Conservation (phyloP, 257 asterid species). For the Thymus quinquecostatus region DNA sequence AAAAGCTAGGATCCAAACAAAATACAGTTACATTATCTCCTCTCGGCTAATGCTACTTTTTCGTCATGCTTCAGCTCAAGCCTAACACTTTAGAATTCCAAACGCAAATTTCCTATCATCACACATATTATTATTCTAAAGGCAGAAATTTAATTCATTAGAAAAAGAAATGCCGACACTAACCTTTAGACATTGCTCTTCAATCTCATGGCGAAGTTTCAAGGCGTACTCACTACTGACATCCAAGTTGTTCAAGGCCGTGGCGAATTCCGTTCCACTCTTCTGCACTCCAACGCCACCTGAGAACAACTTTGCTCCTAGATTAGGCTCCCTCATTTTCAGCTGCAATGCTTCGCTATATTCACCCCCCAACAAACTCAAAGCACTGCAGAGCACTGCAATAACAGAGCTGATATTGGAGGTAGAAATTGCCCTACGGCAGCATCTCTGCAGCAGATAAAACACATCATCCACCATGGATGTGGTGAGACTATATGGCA, state of each 20-base stretch:
- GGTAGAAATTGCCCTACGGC: constrained; percentile 87
- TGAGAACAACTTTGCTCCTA: constrained; percentile 80
- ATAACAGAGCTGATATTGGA: constrained; percentile 84
- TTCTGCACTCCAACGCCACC: constrained; percentile 92
- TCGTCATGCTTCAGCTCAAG: constrained; percentile 7
- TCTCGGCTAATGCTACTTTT: background rate
- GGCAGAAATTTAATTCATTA: constrained; percentile 4
- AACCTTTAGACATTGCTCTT: constrained; percentile 91
- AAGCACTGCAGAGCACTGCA: constrained; percentile 80
- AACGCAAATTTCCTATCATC: background rate
- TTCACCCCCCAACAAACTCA: constrained; percentile 86
- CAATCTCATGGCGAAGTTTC: constrained; percentile 88
- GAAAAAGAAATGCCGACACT: background rate
- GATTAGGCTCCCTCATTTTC: constrained; percentile 85
- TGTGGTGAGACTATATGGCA: constrained; percentile 85
- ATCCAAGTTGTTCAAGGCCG: constrained; percentile 90
- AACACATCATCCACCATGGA: constrained; percentile 98
- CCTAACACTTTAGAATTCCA: background rate
- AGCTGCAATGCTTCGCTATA: constrained; percentile 93
- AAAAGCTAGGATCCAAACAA: background rate
- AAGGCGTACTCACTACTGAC: constrained; percentile 87
- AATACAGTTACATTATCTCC: constrained; percentile 2
- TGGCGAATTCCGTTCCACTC: constrained; percentile 87
- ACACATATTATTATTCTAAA: constrained; percentile 12
- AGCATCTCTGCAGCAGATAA: constrained; percentile 94